These are phyloP conservation scores for Dactylorhiza incarnata DNA, from an alignment of 106 monocot genomes.

Conservation along the genomic window DNA sequence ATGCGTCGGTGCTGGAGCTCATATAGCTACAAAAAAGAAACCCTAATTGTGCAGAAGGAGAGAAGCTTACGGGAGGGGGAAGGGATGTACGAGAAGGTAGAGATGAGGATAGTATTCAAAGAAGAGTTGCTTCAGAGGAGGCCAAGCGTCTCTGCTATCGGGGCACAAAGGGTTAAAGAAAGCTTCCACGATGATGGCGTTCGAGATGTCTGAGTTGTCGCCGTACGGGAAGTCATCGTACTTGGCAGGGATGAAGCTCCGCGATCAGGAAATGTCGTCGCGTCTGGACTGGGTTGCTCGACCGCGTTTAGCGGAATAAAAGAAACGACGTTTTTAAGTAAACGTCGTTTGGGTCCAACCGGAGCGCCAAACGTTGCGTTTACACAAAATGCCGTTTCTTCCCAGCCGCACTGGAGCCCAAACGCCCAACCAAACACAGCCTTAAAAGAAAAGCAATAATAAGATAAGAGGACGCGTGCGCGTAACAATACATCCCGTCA, in stretches of 20 bases:
- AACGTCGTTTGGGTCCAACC: no score
- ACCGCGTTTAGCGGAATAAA: no score
- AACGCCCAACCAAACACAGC: no score
- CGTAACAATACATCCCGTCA: no score
- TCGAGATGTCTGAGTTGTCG: background rate
- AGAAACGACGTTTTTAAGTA: no score
- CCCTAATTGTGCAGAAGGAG: background rate
- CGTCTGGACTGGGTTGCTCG: no score
- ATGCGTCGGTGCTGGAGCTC: background rate
- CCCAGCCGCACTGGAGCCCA: no score
- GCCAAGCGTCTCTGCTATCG: constrained; percentile 21
- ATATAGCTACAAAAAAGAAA: constrained; percentile 1
- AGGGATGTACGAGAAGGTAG: constrained; percentile 15
- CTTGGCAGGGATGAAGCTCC: constrained; percentile 11
- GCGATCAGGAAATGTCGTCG: background rate
- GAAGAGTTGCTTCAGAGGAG: constrained; percentile 10
- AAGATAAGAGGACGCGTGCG: no score
- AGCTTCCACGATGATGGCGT: constrained; percentile 12
- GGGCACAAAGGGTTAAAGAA: constrained; percentile 20
- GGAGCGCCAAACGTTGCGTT: no score
- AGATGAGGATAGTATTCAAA: constrained; percentile 9
- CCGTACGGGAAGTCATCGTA: constrained; percentile 19
- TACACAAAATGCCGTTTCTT: no score
- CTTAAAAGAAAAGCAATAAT: no score
- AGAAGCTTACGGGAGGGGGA: constrained; percentile 16